Conservation (phyloP, 352 stramenopile genomes). For the Chrysophaeum taylorii region DNA sequence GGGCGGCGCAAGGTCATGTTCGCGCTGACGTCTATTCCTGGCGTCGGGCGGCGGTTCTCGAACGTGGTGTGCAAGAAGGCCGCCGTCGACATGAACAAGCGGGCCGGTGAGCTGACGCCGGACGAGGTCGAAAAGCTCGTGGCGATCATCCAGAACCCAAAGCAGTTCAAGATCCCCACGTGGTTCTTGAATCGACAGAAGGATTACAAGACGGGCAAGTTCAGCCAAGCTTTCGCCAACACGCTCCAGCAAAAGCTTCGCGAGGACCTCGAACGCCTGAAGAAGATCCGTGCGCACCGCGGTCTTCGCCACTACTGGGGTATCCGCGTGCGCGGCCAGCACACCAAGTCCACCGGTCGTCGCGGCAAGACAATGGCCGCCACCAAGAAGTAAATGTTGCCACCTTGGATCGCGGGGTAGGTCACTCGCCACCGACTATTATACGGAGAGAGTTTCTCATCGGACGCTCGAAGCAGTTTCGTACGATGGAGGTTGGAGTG, state of each 20-base stretch:
- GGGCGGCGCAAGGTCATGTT: slow-evolving; percentile 90
- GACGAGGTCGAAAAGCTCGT: slow-evolving; percentile 99
- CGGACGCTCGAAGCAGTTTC: too few species aligned
- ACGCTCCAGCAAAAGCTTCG: slow-evolving; percentile 95
- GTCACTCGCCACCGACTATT: too few species aligned
- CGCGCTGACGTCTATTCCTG: slow-evolving; percentile 78
- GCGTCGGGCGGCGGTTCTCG: slow-evolving; percentile 75
- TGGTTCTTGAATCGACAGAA: slow-evolving; percentile 99
- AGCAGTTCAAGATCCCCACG: slow-evolving; percentile 98
- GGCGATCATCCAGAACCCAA: slow-evolving; percentile 97
- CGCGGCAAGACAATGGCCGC: slow-evolving; percentile 11
- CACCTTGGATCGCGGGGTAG: background rate
- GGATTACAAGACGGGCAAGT: slow-evolving; percentile 99
- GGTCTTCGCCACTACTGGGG: slow-evolving; percentile 99
- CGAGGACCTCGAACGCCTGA: slow-evolving; percentile 97
- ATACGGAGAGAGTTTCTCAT: too few species aligned
- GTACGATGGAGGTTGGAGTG: too few species aligned
- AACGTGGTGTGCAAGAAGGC: slow-evolving; percentile 99
- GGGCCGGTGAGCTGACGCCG: slow-evolving; percentile 92
- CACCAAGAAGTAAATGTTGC: background rate
- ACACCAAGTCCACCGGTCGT: slow-evolving; percentile 98
- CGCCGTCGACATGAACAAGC: slow-evolving; percentile 96
- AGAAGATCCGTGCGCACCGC: slow-evolving; percentile 99
- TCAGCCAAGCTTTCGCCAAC: slow-evolving; percentile 94
- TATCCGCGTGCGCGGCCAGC: slow-evolving; percentile 97